Conservation (phyloP, 768 basidiomycete genomes). For the Auriculariales sp. region DNA sequence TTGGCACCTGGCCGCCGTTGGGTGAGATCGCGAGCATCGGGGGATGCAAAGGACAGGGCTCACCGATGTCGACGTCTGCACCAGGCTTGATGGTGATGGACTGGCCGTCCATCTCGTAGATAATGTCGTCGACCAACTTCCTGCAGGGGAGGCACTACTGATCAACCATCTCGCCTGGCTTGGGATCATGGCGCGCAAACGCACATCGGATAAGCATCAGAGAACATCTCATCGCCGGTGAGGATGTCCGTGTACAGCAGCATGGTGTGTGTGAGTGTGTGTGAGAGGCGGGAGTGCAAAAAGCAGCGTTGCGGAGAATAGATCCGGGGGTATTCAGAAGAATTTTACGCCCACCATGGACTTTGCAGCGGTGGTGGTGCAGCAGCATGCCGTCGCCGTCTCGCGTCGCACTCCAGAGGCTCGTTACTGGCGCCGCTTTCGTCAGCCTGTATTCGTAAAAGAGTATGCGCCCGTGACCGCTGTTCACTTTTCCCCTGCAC, state of each 20-base stretch:
- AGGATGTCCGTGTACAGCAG: slow-evolving; percentile 64
- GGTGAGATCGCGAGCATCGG: slow-evolving; percentile 3
- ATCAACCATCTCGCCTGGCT: background rate
- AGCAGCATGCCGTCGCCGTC: slow-evolving; percentile 38
- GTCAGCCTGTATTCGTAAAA: slow-evolving; percentile 86
- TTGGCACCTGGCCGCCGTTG: slow-evolving; percentile 53
- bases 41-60: slow-evolving; percentile 9
- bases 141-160: slow-evolving; percentile 24
- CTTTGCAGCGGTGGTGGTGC: slow-evolving; percentile 63
- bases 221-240: slow-evolving; percentile 79
- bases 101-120: slow-evolving; percentile 77
- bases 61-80: slow-evolving; percentile 79
- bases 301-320: background rate
- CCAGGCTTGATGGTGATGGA: slow-evolving; percentile 57
- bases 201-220: slow-evolving; percentile 81
- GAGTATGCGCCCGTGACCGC: slow-evolving; percentile 94
- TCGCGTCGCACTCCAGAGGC: slow-evolving; percentile 60
- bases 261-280: slow-evolving; percentile 29
- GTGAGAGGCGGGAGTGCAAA: background rate
- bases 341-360: slow-evolving; percentile 33
- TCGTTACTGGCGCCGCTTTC: slow-evolving; percentile 77
- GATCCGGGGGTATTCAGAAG: slow-evolving; percentile 2
- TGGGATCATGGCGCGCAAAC: slow-evolving; percentile 19
- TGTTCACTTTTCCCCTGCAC: slow-evolving; percentile 75
- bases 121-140: slow-evolving; percentile 62